A percentile compares a stretch with the other conserved stretches of the same genome.
These are phyloP conservation scores for Metschnikowia gelsemii DNA, from an alignment of 805 yeast genomes.

Conservation along the genomic window DNA sequence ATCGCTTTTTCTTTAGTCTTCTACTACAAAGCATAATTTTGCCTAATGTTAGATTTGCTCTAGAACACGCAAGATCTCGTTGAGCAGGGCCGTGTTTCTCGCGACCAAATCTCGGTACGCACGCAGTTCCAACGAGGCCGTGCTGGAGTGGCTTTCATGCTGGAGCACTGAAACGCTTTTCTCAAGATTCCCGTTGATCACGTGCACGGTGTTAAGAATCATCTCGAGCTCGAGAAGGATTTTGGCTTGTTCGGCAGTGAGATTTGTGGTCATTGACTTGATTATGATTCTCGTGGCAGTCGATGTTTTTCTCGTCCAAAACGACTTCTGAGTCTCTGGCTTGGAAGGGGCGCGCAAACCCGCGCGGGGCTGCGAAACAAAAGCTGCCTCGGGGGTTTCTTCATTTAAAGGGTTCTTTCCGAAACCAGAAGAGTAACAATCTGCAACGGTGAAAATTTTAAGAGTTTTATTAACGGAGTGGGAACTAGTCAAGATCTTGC, in stretches of 20 bases:
- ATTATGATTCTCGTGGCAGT: no score
- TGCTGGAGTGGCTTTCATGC: neutral
- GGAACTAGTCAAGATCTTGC: no score
- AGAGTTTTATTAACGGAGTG: no score
- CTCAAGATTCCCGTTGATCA: conserved; percentile 29
- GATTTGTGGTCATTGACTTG: neutral
- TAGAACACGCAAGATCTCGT: conserved; percentile 17
- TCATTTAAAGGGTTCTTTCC: no score
- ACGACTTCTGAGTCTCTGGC: no score
- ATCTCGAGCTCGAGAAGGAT: conserved; percentile 34
- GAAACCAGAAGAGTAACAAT: no score
- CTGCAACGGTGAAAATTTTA: no score
- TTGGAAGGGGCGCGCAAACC: no score
- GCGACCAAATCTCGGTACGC: conserved; percentile 21
- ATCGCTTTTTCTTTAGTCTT: neutral
- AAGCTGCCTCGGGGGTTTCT: no score
- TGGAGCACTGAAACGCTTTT: conserved; percentile 26
- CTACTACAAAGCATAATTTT: neutral
- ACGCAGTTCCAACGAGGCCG: conserved; percentile 2
- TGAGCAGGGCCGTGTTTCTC: conserved; percentile 21
- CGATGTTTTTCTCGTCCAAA: no score
- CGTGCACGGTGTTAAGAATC: conserved; percentile 33
- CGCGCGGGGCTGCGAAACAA: no score
- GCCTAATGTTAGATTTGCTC: conserved; percentile 6
- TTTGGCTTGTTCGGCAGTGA: conserved; percentile 22